Evolutionary conservation across 169 alveolate species (phyloP).

Genomic region (Theileria parva): DNA sequence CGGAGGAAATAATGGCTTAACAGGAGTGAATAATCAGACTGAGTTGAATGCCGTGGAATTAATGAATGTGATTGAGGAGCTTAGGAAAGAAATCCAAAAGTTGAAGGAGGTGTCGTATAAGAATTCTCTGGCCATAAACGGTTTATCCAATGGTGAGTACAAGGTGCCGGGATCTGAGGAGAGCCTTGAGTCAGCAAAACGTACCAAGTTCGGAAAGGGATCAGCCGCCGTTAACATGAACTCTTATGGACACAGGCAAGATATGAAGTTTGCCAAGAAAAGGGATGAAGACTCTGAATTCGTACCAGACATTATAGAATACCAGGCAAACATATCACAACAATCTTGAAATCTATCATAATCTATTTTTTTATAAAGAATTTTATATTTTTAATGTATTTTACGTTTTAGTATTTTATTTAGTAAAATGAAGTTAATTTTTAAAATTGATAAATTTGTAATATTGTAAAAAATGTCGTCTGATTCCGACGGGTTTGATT

Average conservation of each 20-base stretch:
- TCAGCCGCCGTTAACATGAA: slow-evolving; percentile 15
- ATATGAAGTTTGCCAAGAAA: slow-evolving; percentile 2
- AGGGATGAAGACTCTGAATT: slow-evolving; percentile 11
- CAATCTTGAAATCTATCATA: slow-evolving; percentile 1
- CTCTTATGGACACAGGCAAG: background rate
- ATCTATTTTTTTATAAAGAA: background rate
- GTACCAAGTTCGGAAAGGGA: slow-evolving; percentile 47
- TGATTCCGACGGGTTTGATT: slow-evolving; percentile 9
- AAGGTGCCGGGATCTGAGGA: slow-evolving; percentile 53
- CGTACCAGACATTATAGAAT: slow-evolving; percentile 20
- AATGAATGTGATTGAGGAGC: slow-evolving; percentile 22
- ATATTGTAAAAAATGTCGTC: background rate
- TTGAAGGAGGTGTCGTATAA: slow-evolving; percentile 45
- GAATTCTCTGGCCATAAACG: slow-evolving; percentile 61
- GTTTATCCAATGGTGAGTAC: slow-evolving; percentile 48
- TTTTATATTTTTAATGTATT: too few species aligned
- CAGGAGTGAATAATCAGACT: background rate
- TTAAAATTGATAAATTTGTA: background rate
- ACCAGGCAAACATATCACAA: slow-evolving; percentile 15
- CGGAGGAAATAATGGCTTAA: background rate
- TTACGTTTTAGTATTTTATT: background rate
- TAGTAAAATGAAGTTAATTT: background rate
- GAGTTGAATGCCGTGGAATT: slow-evolving; percentile 4
- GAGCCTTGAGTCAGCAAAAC: slow-evolving; percentile 18
- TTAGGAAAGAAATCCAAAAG: slow-evolving; percentile 39